phyloP scores from a whole-genome alignment of 345 rosid species.

The Syzygium oleosum region DNA sequence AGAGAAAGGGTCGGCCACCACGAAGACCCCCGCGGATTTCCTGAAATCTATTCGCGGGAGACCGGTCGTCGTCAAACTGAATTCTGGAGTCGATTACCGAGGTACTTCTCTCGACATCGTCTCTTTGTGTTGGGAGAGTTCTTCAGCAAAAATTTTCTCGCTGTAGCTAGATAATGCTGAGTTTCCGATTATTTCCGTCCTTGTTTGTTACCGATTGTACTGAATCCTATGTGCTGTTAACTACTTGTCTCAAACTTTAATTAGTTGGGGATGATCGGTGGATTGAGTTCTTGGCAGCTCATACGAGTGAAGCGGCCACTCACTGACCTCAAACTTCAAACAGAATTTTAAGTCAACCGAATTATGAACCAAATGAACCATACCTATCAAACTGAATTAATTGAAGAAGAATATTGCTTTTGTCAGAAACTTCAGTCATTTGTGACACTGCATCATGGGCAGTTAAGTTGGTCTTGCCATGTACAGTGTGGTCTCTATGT shows the following conservation, averaged over 20 bases:
- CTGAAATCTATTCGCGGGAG: slow-evolving; percentile 92
- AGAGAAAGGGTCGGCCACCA: slow-evolving; percentile 28
- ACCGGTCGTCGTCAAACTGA: slow-evolving; percentile 87
- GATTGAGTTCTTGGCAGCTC: rapidly evolving
- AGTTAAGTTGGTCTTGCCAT: neutral
- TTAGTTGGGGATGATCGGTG: neutral
- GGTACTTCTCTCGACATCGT: slow-evolving; percentile 22
- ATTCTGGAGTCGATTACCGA: slow-evolving; percentile 91
- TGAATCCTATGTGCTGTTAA: neutral
- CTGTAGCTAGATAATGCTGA: neutral
- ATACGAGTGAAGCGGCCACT: rapidly evolving
- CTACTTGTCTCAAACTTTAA: neutral
- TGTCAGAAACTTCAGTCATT: neutral
- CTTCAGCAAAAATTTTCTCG: neutral
- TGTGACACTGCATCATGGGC: neutral
- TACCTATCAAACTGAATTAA: neutral
- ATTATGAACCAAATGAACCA: neutral
- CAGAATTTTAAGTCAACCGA: neutral
- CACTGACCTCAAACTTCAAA: neutral
- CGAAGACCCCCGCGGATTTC: slow-evolving; percentile 71
- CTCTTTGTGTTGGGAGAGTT: neutral
- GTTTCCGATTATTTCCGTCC: neutral
- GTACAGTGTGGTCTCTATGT: neutral
- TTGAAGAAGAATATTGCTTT: neutral
- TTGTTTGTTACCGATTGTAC: neutral